A percentile compares a stretch with the other conserved stretches of the same genome.
Evolutionary conservation across 208 protist species (phyloP).

Genomic region (Trypanosoma lewisi): DNA sequence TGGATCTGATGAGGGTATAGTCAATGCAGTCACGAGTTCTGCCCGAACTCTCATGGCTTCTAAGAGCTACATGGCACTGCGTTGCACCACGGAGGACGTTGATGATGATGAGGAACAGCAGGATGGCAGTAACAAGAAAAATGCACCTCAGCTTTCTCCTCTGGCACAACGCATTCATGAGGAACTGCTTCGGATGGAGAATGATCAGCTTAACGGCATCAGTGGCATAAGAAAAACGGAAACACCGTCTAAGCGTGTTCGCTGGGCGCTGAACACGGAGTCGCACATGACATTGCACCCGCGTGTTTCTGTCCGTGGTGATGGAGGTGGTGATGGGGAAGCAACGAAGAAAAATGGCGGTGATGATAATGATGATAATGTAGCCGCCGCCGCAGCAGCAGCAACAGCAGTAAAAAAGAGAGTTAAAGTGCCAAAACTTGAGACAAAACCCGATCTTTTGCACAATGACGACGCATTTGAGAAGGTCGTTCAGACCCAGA

Average conservation of each 20-base stretch:
- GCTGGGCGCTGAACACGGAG: slow-evolving; percentile 22
- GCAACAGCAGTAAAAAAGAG: too few relatives aligned
- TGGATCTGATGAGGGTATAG: not conserved
- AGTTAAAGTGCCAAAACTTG: not conserved
- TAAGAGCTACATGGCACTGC: slow-evolving; percentile 19
- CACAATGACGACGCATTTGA: not conserved
- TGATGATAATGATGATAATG: too few relatives aligned
- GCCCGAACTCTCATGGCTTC: slow-evolving; percentile 18
- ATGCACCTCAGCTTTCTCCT: slow-evolving; percentile 5
- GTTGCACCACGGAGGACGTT: not conserved
- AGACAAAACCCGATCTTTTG: not conserved
- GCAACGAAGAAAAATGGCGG: too few relatives aligned
- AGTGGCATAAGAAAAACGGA: not conserved
- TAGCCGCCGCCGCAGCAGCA: too few relatives aligned
- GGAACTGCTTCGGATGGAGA: slow-evolving; percentile 9
- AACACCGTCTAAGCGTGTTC: slow-evolving; percentile 4
- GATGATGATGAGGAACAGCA: not conserved
- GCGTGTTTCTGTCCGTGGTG: not conserved
- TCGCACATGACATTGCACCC: slow-evolving; percentile 28
- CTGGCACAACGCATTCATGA: slow-evolving; percentile 24
- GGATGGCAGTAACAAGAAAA: not conserved
- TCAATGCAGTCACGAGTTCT: slow-evolving; percentile 3
- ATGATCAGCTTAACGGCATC: slow-evolving; percentile 13
- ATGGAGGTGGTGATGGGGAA: not conserved
- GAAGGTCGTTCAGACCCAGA: not conserved